Evolutionary conservation across 768 basidiomycete genomes (phyloP), one percentile per base, ranked within the genome.

Genomic region (Dendrothele bispora): DNA sequence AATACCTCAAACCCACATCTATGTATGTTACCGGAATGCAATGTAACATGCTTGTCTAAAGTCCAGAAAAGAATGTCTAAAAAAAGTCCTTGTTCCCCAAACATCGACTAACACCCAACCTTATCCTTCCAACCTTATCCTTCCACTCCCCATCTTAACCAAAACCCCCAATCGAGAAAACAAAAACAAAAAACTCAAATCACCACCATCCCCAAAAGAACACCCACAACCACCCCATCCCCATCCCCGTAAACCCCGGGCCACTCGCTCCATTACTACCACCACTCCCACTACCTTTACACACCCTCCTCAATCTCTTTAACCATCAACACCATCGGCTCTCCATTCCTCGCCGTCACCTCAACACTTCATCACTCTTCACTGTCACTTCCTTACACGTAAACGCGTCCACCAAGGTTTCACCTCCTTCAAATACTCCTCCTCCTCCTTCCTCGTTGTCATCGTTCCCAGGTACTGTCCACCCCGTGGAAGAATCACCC

Each of bases 341-440:
- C 68, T 22, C 81, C 82, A 39, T 56, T 62, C 21, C 62, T 55
- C 15, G 73, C 71, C 18, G 49, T 52, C 10, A 75, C 64, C 48
- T 59, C 43, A 81, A 58, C 12, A 69, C 71, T 5, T 79, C 82
- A 20, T 66, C 63, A 4, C 58, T 56, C 46, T 67, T 69, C 7
- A 72, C 68, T 2, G 51, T 53, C 24, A 73, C 55, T 38, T 53
- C 57, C 21, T 53, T 65, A 57, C 83, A 85, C 7, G 73, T 75
- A 25, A 84, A 54, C 22, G 79, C 70, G 50, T 85, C 80, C 26
- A 84, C 70, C 7, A 85, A 65, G 25, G 43, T 58, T 54, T 77
- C 71, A 43, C 67, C 64, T 1, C 61, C 55, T 20, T 60, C 49
- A 65, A 73, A 82, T 62, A 68, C 29, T 59, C 70, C 78, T 78